Evolutionary conservation across 1,284 basidiomycete species (phyloP), one percentile per base, ranked within the genome.

Genomic region (Cryptococcus sp.): DNA sequence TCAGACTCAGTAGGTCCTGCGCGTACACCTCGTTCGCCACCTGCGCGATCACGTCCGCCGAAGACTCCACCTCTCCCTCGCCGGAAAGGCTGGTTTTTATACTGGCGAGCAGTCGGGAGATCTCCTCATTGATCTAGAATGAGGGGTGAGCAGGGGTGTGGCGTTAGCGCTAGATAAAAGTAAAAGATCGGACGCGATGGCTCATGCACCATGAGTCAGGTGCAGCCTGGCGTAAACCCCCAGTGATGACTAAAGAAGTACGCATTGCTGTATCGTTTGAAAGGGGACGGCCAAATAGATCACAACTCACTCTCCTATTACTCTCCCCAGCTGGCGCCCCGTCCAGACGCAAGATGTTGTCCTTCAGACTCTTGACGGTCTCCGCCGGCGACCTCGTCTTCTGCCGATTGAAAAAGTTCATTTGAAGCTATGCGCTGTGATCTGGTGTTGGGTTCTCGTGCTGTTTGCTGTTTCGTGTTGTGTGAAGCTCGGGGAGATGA

Each of bases 21-120:
- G 86, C 86, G 78, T 98, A 98, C 5, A 92, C 89, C 73, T 98
- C 95, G 72, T 97, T 92, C 0, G 95, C 89, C 16, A 98, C 84
- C 72, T 97, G 92, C 2, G 92, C 91, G 40, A 94, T 83, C 28
- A 89, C 81, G 69, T 94, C 91, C 1, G 91, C 88, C 6, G 88
- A 81, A 0, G 66, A 59, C 51, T 76, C 74, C 3, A 47, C 54
- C 18, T 71, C 72, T 5, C 61, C 62, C 46, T 76, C 74, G n/a
- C 70, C 70, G 1, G 60, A 53, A 6, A 76, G 59, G 11, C 57
- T 60, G 8, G 55, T 56, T 53, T 76, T 76, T 53, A 68, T 53
- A 3, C 60, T 46, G 3, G 62, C 59, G 4, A 74, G 60, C 21
- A 69, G 56, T 16, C 69, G 61, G 9, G 74, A 70, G 49, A 72